Conservation (phyloP, 2,329 filamentous ascomycete genomes). For the Fusarium decemcellulare region DNA sequence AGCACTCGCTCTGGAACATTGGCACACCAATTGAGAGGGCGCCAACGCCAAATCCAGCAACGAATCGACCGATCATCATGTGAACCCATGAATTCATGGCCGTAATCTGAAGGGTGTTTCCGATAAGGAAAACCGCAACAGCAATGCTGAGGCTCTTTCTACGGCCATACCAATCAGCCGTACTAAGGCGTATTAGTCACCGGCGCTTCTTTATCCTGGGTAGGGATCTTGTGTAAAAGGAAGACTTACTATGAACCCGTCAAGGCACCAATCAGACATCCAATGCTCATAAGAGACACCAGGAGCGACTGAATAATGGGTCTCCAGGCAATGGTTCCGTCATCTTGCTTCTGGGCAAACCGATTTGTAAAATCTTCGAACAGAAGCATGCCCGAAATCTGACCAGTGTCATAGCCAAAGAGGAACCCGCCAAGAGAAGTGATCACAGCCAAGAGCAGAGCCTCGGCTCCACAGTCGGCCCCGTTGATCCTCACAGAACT, state of each 20-base stretch:
- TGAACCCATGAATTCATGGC: conserved; percentile 72
- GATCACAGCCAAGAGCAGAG: conserved; percentile 61
- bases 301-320: conserved; percentile 63
- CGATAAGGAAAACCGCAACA: conserved; percentile 71
- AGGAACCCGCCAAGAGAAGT: conserved; percentile 72
- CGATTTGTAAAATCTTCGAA: conserved; percentile 66
- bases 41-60: conserved; percentile 65
- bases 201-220: rapidly evolving
- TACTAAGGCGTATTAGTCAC: conserved; percentile 42
- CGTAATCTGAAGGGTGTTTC: conserved; percentile 75
- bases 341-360: conserved; percentile 60
- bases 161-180: conserved; percentile 69
- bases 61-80: conserved; percentile 67
- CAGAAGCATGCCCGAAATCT: conserved; percentile 65
- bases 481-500: conserved; percentile 57
- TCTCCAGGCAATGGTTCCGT: conserved; percentile 57
- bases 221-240: not conserved
- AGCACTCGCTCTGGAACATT: conserved; percentile 75
- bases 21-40: conserved; percentile 74
- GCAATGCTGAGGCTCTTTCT: conserved; percentile 66
- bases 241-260: conserved; percentile 58
- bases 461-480: conserved; percentile 55
- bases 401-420: conserved; percentile 74
- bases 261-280: conserved; percentile 68
- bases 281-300: conserved; percentile 68